Evolutionary conservation across 1,284 basidiomycete genomes (phyloP).

Genomic region (Apiotrichum akiyoshidainum): DNA sequence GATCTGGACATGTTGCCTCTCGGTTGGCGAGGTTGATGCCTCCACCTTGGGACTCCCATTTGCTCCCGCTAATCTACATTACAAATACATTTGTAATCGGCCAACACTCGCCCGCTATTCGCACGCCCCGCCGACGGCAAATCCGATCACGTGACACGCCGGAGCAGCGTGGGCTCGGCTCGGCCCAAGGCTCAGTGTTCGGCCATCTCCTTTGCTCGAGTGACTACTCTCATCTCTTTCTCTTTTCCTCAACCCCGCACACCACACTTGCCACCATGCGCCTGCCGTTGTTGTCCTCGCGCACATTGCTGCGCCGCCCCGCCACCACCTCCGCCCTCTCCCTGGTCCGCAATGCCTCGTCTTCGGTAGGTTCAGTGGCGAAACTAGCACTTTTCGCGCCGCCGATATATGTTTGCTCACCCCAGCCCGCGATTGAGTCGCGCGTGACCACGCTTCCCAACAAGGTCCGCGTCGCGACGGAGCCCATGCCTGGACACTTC

Average conservation of each 20-base stretch:
- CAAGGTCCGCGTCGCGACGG: conserved; percentile 86
- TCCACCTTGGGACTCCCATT: neutral
- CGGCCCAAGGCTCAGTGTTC: neutral
- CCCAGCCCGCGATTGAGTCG: neutral
- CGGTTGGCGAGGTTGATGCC: neutral
- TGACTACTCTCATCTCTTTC: neutral
- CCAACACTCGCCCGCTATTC: too few species aligned
- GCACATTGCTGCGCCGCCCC: conserved; percentile 8
- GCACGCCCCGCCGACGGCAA: too few species aligned
- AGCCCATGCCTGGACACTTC: conserved; percentile 88
- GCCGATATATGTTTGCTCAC: neutral
- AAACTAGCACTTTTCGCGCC: neutral
- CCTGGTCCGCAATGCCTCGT: conserved; percentile 8
- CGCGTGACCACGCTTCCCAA: conserved; percentile 80
- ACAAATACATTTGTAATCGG: too few species aligned
- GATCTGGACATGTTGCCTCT: neutral
- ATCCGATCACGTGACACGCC: neutral
- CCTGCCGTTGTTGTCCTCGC: conserved; percentile 12
- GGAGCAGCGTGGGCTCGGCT: neutral
- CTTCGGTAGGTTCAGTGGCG: too few species aligned
- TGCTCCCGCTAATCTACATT: neutral
- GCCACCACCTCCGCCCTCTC: neutral
- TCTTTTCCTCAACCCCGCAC: neutral
- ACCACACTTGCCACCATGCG: conserved; percentile 8
- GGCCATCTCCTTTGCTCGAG: neutral